A percentile compares a stretch with the other conserved stretches of the same genome.
These are phyloP conservation scores for Metarhizium anisopliae DNA, from an alignment of 2,329 filamentous ascomycete species.

Conservation along the genomic window DNA sequence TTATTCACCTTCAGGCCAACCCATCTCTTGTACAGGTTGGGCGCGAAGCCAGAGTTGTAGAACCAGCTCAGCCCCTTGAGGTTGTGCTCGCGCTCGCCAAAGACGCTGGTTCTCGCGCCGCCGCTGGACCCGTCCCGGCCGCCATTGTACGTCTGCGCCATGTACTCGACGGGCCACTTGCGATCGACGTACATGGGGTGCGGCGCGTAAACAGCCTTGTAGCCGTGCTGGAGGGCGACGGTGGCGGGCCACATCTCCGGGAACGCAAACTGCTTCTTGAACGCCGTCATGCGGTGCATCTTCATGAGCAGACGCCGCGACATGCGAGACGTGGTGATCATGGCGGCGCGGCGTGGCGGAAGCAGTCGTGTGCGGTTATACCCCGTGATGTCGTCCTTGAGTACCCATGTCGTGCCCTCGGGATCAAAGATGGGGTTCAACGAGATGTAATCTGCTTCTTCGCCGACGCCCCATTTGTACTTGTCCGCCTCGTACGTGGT, in stretches of 20 bases:
- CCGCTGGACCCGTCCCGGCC: slow-evolving; percentile 67
- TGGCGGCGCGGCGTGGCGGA: slow-evolving; percentile 68
- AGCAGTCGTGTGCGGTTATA: slow-evolving; percentile 57
- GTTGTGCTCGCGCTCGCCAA: slow-evolving; percentile 82
- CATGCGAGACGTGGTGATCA: slow-evolving; percentile 82
- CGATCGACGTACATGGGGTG: slow-evolving; percentile 85
- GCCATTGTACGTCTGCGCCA: slow-evolving; percentile 72
- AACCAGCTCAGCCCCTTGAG: slow-evolving; percentile 84
- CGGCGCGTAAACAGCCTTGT: slow-evolving; percentile 85
- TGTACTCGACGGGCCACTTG: slow-evolving; percentile 71
- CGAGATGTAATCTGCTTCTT: slow-evolving; percentile 86
- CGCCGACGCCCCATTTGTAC: slow-evolving; percentile 78
- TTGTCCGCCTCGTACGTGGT: slow-evolving; percentile 66
- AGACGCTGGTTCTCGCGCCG: slow-evolving; percentile 63
- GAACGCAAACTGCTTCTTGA: slow-evolving; percentile 83
- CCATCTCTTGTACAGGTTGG: slow-evolving; percentile 79
- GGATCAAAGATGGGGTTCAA: slow-evolving; percentile 91
- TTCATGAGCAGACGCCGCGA: slow-evolving; percentile 68
- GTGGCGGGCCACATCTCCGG: slow-evolving; percentile 95
- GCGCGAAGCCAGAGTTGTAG: slow-evolving; percentile 76
- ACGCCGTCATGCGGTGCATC: slow-evolving; percentile 85
- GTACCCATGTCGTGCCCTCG: slow-evolving; percentile 74
- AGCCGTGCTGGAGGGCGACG: slow-evolving; percentile 79
- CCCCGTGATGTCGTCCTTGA: slow-evolving; percentile 75
- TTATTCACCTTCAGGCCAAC: slow-evolving; percentile 72